A percentile compares a stretch with the other conserved stretches of the same genome.
These are phyloP conservation scores for Austroboletus festivus DNA, from an alignment of 768 basidiomycete species.

Conservation along the genomic window DNA sequence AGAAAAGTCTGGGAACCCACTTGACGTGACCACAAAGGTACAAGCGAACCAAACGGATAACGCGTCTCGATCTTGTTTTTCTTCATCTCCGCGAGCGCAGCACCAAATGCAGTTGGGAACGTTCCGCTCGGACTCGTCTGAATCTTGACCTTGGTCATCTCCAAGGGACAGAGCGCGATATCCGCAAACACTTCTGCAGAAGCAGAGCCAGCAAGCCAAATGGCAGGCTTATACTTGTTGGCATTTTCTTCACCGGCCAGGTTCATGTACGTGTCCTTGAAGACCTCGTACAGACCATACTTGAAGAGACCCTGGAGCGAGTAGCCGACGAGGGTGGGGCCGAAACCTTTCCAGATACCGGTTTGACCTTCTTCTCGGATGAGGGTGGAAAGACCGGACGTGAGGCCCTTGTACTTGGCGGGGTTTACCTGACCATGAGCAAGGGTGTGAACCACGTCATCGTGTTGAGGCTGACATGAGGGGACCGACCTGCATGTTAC, in stretches of 20 bases:
- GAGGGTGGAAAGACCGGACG: slow-evolving; percentile 59
- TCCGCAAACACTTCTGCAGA: slow-evolving; percentile 96
- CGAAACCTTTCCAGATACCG: slow-evolving; percentile 93
- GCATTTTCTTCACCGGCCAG: slow-evolving; percentile 79
- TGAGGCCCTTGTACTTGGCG: slow-evolving; percentile 67
- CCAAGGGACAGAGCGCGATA: slow-evolving; percentile 91
- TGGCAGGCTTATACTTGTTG: slow-evolving; percentile 78
- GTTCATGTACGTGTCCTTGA: slow-evolving; percentile 94
- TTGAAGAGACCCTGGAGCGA: slow-evolving; percentile 98
- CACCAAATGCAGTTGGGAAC: slow-evolving; percentile 73
- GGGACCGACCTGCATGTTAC: slow-evolving; percentile 76
- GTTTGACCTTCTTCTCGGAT: slow-evolving; percentile 75
- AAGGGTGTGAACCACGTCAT: too few relatives aligned
- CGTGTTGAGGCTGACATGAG: background rate
- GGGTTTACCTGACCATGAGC: slow-evolving; percentile 68
- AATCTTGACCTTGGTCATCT: slow-evolving; percentile 92
- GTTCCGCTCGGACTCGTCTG: slow-evolving; percentile 74
- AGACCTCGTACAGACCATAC: slow-evolving; percentile 95
- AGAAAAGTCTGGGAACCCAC: slow-evolving; percentile 36
- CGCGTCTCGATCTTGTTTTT: slow-evolving; percentile 66
- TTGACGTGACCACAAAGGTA: slow-evolving; percentile 87
- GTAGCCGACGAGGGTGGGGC: slow-evolving; percentile 91
- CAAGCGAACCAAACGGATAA: slow-evolving; percentile 81
- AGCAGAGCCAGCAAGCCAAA: slow-evolving; percentile 93
- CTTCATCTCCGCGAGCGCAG: slow-evolving; percentile 71